Conservation (phyloP, 257 asterid genomes). For the Ilex aquifolium region DNA sequence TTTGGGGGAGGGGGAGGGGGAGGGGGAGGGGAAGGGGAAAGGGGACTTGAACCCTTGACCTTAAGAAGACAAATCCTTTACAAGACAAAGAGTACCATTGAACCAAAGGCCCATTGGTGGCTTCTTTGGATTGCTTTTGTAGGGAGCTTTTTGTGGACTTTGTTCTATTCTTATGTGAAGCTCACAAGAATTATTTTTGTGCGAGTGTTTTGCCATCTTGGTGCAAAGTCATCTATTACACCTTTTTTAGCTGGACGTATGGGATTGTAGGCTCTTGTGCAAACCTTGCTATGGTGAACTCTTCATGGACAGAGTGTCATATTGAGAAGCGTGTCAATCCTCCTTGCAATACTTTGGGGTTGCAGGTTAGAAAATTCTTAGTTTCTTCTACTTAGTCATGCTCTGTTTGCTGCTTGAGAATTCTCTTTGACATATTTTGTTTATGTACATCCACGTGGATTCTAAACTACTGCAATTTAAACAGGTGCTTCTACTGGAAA, state of each 20-base stretch:
- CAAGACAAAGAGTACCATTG: too few species aligned
- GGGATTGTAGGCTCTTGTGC: slow-evolving; percentile 79
- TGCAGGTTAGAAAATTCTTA: slow-evolving; percentile 48
- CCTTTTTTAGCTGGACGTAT: slow-evolving; percentile 79
- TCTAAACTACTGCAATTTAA: slow-evolving; percentile 24
- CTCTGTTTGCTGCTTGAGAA: neutral
- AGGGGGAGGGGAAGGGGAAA: too few species aligned
- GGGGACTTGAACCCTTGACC: too few species aligned
- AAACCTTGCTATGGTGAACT: slow-evolving; percentile 89
- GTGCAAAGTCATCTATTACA: slow-evolving; percentile 70
- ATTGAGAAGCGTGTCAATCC: slow-evolving; percentile 81
- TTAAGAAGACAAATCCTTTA: too few species aligned
- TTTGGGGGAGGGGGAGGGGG: too few species aligned
- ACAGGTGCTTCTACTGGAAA: slow-evolving; percentile 73
- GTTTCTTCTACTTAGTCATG: too few species aligned
- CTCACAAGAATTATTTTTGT: slow-evolving; percentile 22
- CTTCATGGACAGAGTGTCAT: slow-evolving; percentile 92
- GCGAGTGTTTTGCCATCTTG: slow-evolving; percentile 59
- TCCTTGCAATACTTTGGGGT: slow-evolving; percentile 91
- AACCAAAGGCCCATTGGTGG: neutral
- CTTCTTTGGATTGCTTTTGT: neutral
- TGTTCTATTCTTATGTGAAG: slow-evolving; percentile 7
- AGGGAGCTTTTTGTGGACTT: neutral
- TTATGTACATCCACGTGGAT: neutral
- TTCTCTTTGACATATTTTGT: too few species aligned